Conservation (phyloP, 306 rosid species). For the Biancaea sappan region DNA sequence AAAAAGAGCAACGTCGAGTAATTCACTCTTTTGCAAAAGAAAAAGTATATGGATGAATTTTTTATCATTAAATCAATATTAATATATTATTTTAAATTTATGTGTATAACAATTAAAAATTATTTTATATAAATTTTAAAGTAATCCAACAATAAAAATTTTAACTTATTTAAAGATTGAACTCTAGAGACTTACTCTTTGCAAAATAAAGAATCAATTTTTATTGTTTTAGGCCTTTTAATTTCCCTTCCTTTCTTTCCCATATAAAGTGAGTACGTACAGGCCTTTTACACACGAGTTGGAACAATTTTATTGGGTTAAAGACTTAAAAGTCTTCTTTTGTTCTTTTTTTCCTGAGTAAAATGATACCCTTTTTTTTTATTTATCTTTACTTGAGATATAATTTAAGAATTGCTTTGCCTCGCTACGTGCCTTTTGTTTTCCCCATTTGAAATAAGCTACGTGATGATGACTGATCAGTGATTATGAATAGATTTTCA, state of each 20-base stretch:
- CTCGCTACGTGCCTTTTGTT: neutral
- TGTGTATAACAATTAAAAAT: too few species aligned
- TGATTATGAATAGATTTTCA: neutral
- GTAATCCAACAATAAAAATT: too few species aligned
- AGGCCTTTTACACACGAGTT: neutral
- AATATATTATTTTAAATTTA: too few species aligned
- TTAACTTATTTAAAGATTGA: too few species aligned
- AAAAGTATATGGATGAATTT: too few species aligned
- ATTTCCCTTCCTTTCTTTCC: neutral
- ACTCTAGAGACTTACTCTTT: too few species aligned
- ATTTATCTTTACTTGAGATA: neutral
- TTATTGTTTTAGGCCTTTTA: neutral
- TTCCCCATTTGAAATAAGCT: neutral
- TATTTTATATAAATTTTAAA: too few species aligned
- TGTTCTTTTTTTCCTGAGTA: neutral
- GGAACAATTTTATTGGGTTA: neutral
- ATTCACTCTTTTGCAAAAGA: too few species aligned
- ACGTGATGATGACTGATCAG: neutral
- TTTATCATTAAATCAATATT: too few species aligned
- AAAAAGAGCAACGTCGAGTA: slow-evolving; percentile 10
- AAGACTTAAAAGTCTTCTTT: neutral
- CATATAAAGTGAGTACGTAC: neutral
- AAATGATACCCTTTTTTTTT: neutral
- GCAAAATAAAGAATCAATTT: neutral
- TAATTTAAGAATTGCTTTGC: slow-evolving; percentile 26